Conservation (phyloP, 1,284 basidiomycete species). For the Austropuccinia psidii region DNA sequence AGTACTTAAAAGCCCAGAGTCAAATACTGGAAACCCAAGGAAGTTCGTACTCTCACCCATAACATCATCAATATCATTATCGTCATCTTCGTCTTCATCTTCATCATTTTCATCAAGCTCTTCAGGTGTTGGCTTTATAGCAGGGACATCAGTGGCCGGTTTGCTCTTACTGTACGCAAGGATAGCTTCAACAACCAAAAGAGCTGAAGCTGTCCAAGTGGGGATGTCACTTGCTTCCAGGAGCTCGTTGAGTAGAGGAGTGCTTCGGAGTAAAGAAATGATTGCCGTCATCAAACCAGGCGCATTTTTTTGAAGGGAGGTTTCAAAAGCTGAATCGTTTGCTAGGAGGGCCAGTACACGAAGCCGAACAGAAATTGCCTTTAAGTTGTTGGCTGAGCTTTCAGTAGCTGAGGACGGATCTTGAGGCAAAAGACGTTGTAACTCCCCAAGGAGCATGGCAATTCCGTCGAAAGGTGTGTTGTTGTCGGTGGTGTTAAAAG, state of each 20-base stretch:
- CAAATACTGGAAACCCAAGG: constrained; percentile 12
- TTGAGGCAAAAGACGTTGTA: constrained; percentile 8
- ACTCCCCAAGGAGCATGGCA: constrained; percentile 28
- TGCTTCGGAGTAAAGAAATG: constrained; percentile 39
- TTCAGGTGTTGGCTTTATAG: constrained; percentile 49
- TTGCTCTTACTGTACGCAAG: constrained; percentile 66
- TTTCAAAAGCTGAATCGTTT: constrained; percentile 41
- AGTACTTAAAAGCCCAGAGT: constrained; percentile 44
- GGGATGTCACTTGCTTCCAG: constrained; percentile 50
- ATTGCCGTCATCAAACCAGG: constrained; percentile 37
- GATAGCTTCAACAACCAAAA: constrained; percentile 73
- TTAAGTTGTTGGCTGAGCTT: constrained; percentile 38
- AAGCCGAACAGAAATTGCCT: constrained; percentile 39
- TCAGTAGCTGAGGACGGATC: constrained; percentile 37
- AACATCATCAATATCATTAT: constrained; percentile 50
- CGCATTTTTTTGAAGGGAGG: constrained; percentile 39
- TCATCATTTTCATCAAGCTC: constrained; percentile 54
- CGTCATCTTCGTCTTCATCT: constrained; percentile 50
- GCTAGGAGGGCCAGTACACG: constrained; percentile 43
- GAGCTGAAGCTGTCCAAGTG: constrained; percentile 72
- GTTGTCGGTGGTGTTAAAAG: constrained; percentile 22
- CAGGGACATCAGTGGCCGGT: constrained; percentile 51
- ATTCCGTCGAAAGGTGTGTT: constrained; percentile 37
- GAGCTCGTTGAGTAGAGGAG: constrained; percentile 40
- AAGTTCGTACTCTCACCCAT: constrained; percentile 2